These are phyloP conservation scores for Peronospora belbahrii DNA, from an alignment of 352 stramenopile genomes.

Conservation along the genomic window DNA sequence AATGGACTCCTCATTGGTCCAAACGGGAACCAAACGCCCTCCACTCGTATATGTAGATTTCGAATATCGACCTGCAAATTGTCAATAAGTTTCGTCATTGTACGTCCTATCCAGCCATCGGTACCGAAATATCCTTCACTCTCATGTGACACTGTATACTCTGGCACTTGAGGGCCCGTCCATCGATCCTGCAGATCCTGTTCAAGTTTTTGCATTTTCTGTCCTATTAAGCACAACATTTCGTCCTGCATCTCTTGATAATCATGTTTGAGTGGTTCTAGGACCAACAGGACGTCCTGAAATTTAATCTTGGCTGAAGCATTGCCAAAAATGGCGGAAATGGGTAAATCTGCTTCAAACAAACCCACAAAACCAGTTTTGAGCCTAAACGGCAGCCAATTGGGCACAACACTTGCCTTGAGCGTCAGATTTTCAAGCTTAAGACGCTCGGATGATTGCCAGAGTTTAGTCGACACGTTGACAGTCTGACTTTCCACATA, in stretches of 20 bases:
- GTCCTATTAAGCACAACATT: constrained; percentile 35
- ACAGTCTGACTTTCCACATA: constrained; percentile 85
- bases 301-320: constrained; percentile 82
- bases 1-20: constrained; percentile 18
- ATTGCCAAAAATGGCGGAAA: constrained; percentile 80
- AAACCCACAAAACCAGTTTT: constrained; percentile 84
- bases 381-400: constrained; percentile 76
- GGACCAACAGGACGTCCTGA: constrained; percentile 75
- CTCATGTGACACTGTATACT: constrained; percentile 59
- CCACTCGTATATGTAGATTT: constrained; percentile 82
- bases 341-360: constrained; percentile 78
- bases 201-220: constrained; percentile 65
- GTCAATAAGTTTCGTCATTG: constrained; percentile 87
- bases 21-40: constrained; percentile 59
- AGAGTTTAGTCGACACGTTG: constrained; percentile 82
- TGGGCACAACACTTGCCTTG: constrained; percentile 72
- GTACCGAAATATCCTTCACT: constrained; percentile 85
- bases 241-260: constrained; percentile 68
- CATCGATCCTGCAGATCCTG: constrained; percentile 78
- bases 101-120: constrained; percentile 82
- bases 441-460: constrained; percentile 79
- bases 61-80: constrained; percentile 85
- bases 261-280: constrained; percentile 64
- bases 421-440: constrained; percentile 85
- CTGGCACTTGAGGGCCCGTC: constrained; percentile 55